phyloP scores from a whole-genome alignment of 768 basidiomycete genomes.

The Suillus ampliporus region DNA sequence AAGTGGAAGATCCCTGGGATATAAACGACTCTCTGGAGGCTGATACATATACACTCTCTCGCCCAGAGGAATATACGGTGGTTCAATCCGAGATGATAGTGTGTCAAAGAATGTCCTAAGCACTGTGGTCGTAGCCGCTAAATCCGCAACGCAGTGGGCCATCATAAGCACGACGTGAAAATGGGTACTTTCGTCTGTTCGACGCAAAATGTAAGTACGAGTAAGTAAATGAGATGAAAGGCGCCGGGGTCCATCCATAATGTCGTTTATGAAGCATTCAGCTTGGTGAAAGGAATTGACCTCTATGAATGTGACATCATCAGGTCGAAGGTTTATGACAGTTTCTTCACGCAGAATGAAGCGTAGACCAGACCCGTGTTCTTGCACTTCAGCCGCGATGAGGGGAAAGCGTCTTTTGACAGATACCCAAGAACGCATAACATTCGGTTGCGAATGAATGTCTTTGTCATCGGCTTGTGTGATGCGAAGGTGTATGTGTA shows the following conservation, averaged over 20 bases:
- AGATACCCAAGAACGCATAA: slow-evolving; percentile 48
- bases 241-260: slow-evolving; percentile 39
- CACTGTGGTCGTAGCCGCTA: slow-evolving; percentile 48
- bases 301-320: slow-evolving; percentile 43
- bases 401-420: slow-evolving; percentile 56
- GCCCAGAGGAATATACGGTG: slow-evolving; percentile 30
- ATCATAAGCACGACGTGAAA: slow-evolving; percentile 51
- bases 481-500: slow-evolving; percentile 42
- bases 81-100: slow-evolving; percentile 29
- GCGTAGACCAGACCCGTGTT: slow-evolving; percentile 26
- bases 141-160: slow-evolving; percentile 58
- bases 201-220: slow-evolving; percentile 46
- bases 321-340: slow-evolving; percentile 32
- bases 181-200: slow-evolving; percentile 42
- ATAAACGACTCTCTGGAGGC: slow-evolving; percentile 45
- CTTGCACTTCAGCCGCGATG: slow-evolving; percentile 47
- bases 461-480: slow-evolving; percentile 14
- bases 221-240: slow-evolving; percentile 48
- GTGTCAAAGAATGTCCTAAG: slow-evolving; percentile 50
- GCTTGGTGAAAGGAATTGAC: slow-evolving; percentile 44
- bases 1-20: slow-evolving; percentile 33
- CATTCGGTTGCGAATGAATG: slow-evolving; percentile 35
- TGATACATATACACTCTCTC: slow-evolving; percentile 47
- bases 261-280: slow-evolving; percentile 32
- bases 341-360: slow-evolving; percentile 49